These are phyloP conservation scores for Williopsis jadinii DNA, from an alignment of 1,139 yeast genomes.

Conservation along the genomic window DNA sequence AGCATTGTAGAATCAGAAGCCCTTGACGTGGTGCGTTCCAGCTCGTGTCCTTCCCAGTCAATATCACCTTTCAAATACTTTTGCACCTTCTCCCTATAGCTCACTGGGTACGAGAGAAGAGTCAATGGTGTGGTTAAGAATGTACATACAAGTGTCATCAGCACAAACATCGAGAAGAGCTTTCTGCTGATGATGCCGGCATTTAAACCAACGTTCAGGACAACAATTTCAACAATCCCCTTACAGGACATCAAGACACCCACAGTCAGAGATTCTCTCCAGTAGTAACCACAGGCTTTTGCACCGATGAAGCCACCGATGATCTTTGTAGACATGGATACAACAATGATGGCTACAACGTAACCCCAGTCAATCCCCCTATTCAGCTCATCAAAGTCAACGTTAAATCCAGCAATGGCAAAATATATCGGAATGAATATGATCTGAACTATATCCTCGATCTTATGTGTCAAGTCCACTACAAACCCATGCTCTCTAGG, in stretches of 20 bases:
- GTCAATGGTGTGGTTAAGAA: slow-evolving; percentile 72
- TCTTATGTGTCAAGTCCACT: slow-evolving; percentile 58
- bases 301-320: slow-evolving; percentile 63
- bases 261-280: slow-evolving; percentile 69
- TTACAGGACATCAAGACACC: slow-evolving; percentile 86
- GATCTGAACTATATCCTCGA: slow-evolving; percentile 70
- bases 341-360: slow-evolving; percentile 53
- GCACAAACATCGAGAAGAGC: slow-evolving; percentile 71
- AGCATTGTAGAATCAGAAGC: slow-evolving; percentile 8
- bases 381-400: slow-evolving; percentile 55
- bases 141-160: slow-evolving; percentile 73
- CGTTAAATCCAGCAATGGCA: slow-evolving; percentile 70
- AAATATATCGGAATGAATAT: slow-evolving; percentile 70
- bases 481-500: slow-evolving; percentile 75
- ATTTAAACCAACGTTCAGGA: slow-evolving; percentile 62
- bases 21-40: slow-evolving; percentile 14
- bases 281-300: slow-evolving; percentile 48
- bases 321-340: slow-evolving; percentile 63
- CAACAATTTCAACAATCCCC: slow-evolving; percentile 80
- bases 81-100: slow-evolving; percentile 49
- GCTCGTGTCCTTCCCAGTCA: slow-evolving; percentile 30
- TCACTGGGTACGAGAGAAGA: slow-evolving; percentile 47
- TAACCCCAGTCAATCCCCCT: slow-evolving; percentile 73
- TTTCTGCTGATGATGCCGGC: slow-evolving; percentile 58
- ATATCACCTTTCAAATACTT: slow-evolving; percentile 30